Evolutionary conservation across 305 asterid genomes (phyloP), one percentile per base, ranked within the genome.

Genomic region (Solanum aculeatissimum): DNA sequence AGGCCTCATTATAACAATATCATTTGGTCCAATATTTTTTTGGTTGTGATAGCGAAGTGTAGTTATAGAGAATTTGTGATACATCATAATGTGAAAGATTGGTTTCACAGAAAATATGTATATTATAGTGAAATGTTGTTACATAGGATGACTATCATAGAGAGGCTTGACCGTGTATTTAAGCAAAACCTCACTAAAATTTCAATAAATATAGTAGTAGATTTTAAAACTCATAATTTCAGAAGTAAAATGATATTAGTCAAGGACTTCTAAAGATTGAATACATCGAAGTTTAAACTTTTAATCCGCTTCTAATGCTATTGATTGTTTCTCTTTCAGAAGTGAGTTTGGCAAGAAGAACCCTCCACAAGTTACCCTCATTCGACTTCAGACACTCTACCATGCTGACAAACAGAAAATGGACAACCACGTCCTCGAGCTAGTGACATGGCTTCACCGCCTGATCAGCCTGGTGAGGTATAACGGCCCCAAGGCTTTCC

Each of bases 341-440:
- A 90, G 84, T 40, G 99, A 94, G 35, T 97, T 93, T 29, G 98
- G 98, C 69, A 94, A 93, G 90, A 93, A 92, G 85, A 83, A 88
- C 0, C 62, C 85, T 78, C 69, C 88, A 4, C 89, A 86, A 32
- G 89, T 58, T 77, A 92, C 85, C 92, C 87, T 91, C 65, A 92
- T 93, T 45, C 97, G 98, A 53, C 84, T 97, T 80, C 99, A 95
- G 79, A 97, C 99, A 16, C 96, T 97, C 15, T 95, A 95, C 53
- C 99, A 97, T 2, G 99, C 99, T 0, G 98, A 97, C 84, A 95
- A 92, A 81, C 85, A 83, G 74, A 95, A 90, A 88, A 97, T 91
- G 45, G 98, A 97, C 65, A 45, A 90, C 13, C 89, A 87, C 92
- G 92, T 97, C 71, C 97, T 97, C 0, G 98, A 95, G 70, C 89